phyloP scores from a whole-genome alignment of 1,284 basidiomycete species.

The Mycena citricolor region DNA sequence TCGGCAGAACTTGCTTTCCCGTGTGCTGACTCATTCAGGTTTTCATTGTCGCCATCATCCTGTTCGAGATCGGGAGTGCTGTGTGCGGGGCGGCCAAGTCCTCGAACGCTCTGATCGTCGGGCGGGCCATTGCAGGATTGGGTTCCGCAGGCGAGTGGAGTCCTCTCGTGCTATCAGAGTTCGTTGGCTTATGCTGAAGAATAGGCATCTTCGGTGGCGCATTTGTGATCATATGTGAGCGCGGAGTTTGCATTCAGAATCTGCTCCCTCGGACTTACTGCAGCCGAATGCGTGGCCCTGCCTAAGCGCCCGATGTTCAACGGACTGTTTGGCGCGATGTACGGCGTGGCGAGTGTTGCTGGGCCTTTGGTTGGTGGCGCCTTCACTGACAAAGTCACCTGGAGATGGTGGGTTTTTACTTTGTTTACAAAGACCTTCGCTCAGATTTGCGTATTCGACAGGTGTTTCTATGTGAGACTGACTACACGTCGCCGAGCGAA shows the following conservation, averaged over 20 bases:
- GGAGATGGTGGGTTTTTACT: slow-evolving; percentile 7
- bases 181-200: too few relatives aligned
- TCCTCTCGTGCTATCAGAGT: too few relatives aligned
- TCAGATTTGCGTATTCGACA: too few relatives aligned
- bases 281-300: slow-evolving; percentile 8
- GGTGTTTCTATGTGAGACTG: too few relatives aligned
- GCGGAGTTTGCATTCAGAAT: too few relatives aligned
- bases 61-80: slow-evolving; percentile 14
- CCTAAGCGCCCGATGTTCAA: slow-evolving; percentile 9
- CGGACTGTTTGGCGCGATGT: slow-evolving; percentile 7
- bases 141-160: slow-evolving; percentile 18
- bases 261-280: too few relatives aligned
- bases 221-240: too few relatives aligned
- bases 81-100: slow-evolving; percentile 13
- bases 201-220: too few relatives aligned
- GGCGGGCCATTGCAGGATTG: slow-evolving; percentile 14
- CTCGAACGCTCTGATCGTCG: slow-evolving; percentile 15
- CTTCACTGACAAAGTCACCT: slow-evolving; percentile 11
- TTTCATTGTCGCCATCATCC: slow-evolving; percentile 4
- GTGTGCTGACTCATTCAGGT: too few relatives aligned
- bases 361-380: slow-evolving; percentile 6
- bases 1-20: too few relatives aligned
- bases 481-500: too few relatives aligned
- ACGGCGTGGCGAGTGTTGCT: slow-evolving; percentile 6
- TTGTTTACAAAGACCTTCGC: not conserved